Evolutionary conservation across 371 early-diverging fungal genomes (phyloP).

Genomic region (Mucor indicus): DNA sequence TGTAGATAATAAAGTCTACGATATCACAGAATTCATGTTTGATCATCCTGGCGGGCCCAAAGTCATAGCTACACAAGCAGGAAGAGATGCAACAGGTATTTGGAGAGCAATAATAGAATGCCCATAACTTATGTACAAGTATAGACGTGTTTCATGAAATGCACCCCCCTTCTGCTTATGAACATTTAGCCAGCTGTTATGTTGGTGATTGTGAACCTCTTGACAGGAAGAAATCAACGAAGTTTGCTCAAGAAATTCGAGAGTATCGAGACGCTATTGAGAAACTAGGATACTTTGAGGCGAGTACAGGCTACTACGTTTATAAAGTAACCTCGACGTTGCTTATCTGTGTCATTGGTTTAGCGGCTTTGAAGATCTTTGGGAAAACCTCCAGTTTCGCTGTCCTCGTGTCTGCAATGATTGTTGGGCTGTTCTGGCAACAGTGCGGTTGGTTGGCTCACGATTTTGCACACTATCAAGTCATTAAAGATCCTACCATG

Average conservation of each 20-base stretch:
- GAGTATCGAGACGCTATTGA: constrained; percentile 54
- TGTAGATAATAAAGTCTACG: constrained; percentile 86
- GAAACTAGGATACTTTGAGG: constrained; percentile 61
- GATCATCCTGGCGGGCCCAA: constrained; percentile 76
- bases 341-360: constrained; percentile 44
- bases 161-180: constrained; percentile 68
- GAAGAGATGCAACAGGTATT: constrained; percentile 78
- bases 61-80: constrained; percentile 69
- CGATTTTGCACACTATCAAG: constrained; percentile 82
- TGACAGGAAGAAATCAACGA: constrained; percentile 10
- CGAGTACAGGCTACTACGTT: constrained; percentile 63
- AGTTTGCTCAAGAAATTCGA: constrained; percentile 59
- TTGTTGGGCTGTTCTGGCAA: constrained; percentile 79
- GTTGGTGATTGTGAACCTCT: constrained; percentile 64
- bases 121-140: background rate
- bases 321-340: constrained; percentile 60
- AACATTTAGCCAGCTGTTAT: constrained; percentile 72
- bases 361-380: constrained; percentile 46
- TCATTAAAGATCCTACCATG: constrained; percentile 61
- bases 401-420: constrained; percentile 52
- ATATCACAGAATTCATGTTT: constrained; percentile 86
- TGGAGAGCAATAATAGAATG: background rate
- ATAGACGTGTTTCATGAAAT: constrained; percentile 82
- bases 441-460: constrained; percentile 87
- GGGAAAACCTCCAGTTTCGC: constrained; percentile 47